Conservation (phyloP, 371 early-diverging fungal genomes). For the Circinella umbellata region DNA sequence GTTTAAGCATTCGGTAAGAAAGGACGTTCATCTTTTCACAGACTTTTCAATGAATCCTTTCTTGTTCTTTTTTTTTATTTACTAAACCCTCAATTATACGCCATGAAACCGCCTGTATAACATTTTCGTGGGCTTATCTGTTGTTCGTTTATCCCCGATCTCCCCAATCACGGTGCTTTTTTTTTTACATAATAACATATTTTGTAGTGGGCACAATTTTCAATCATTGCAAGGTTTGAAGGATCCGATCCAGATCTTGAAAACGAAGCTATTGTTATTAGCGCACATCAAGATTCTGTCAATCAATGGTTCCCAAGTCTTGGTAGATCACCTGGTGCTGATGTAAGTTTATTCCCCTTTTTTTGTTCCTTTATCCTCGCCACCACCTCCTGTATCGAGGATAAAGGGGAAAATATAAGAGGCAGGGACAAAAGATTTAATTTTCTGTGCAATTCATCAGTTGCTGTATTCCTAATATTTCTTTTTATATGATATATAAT, state of each 20-base stretch:
- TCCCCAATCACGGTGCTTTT: background rate
- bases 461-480: no score
- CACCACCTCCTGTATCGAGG: no score
- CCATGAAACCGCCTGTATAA: no score
- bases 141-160: no score
- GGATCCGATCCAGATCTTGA: conserved; percentile 54
- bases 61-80: no score
- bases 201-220: conserved; percentile 52
- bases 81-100: no score
- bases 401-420: no score
- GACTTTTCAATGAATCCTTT: background rate
- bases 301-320: conserved; percentile 84
- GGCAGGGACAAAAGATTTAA: no score
- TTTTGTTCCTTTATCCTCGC: no score
- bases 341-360: conserved; percentile 37
- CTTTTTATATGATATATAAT: background rate
- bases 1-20: conserved; percentile 70
- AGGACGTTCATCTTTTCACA: background rate
- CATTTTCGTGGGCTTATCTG: no score
- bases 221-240: conserved; percentile 69
- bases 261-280: conserved; percentile 80
- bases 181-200: background rate
- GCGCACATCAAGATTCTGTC: conserved; percentile 93
- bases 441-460: no score
- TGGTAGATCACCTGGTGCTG: conserved; percentile 87